Conservation (phyloP, 768 basidiomycete species). For the Pleurotus cornucopiae region DNA sequence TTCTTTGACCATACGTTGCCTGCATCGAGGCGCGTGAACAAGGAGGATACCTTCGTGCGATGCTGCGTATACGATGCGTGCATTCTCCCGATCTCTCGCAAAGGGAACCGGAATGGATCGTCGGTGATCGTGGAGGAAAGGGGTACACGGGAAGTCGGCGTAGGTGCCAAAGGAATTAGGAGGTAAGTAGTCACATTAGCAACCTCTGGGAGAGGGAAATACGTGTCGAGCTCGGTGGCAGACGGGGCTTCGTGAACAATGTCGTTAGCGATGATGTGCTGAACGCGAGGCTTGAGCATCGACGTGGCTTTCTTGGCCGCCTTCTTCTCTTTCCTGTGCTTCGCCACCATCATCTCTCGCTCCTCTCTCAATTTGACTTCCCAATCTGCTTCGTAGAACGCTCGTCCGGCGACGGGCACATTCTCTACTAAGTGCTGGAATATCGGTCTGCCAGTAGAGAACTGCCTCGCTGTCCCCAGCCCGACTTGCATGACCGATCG, state of each 20-base stretch:
- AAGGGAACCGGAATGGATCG: conserved; percentile 44
- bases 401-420: conserved; percentile 71
- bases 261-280: conserved; percentile 13
- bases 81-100: conserved; percentile 45
- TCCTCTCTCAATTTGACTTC: conserved; percentile 53
- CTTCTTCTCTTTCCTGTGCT: conserved; percentile 19
- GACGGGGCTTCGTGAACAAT: conserved; percentile 12
- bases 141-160: conserved; percentile 63
- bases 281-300: conserved; percentile 27
- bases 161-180: conserved; percentile 74
- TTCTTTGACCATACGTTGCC: conserved; percentile 64
- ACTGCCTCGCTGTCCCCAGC: conserved; percentile 71
- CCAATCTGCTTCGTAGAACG: conserved; percentile 72
- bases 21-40: conserved; percentile 70
- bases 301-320: conserved; percentile 24
- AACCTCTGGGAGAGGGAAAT: conserved; percentile 43
- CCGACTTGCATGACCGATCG: conserved; percentile 62
- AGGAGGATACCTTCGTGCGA: conserved; percentile 56
- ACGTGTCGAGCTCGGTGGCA: conserved; percentile 47
- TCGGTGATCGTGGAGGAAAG: conserved; percentile 31
- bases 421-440: conserved; percentile 81
- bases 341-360: conserved; percentile 23
- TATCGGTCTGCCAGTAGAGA: conserved; percentile 66
- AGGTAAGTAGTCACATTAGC: conserved; percentile 57
- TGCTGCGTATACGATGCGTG: conserved; percentile 55